Conservation (phyloP, 352 stramenopile species). For the Globisporangium canariense region DNA sequence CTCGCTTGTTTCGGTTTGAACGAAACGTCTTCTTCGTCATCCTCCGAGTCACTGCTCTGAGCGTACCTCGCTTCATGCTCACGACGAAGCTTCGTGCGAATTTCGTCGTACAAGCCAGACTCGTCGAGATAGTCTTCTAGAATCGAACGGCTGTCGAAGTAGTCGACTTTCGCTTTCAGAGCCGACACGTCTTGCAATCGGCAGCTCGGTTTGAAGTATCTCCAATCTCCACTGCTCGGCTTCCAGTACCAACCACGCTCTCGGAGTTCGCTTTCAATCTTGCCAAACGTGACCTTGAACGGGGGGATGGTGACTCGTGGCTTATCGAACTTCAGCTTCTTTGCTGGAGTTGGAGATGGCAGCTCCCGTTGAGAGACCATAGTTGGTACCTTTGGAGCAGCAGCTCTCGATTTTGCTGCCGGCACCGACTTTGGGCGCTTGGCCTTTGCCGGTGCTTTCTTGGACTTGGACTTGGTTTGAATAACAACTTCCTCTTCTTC, state of each 20-base stretch:
- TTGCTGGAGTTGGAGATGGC: not conserved
- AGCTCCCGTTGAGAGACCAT: not conserved
- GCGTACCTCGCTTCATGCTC: conserved; percentile 29
- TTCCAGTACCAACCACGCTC: conserved; percentile 70
- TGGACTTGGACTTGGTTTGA: not conserved
- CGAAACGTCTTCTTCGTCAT: conserved; percentile 1
- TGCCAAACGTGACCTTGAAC: conserved; percentile 63
- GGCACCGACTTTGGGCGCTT: conserved; percentile 10
- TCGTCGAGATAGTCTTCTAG: conserved; percentile 43
- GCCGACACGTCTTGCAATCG: conserved; percentile 8
- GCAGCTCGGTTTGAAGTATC: conserved; percentile 49
- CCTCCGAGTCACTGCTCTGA: conserved; percentile 1
- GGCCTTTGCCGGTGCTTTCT: not conserved
- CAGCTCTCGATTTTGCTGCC: conserved; percentile 2
- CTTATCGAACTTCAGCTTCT: conserved; percentile 20
- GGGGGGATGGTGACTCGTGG: conserved; percentile 27
- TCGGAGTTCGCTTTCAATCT: conserved; percentile 52
- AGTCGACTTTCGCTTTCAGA: conserved; percentile 36
- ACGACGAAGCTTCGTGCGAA: conserved; percentile 34
- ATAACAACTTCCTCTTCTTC: conserved; percentile 5
- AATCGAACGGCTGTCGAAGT: conserved; percentile 39
- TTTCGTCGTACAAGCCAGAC: conserved; percentile 36
- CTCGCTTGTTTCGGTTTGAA: not conserved
- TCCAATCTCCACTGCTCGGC: conserved; percentile 28
- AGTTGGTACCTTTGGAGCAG: not conserved